Conservation (phyloP, 2,329 filamentous ascomycete species). For the Fusarium phyllophilum region DNA sequence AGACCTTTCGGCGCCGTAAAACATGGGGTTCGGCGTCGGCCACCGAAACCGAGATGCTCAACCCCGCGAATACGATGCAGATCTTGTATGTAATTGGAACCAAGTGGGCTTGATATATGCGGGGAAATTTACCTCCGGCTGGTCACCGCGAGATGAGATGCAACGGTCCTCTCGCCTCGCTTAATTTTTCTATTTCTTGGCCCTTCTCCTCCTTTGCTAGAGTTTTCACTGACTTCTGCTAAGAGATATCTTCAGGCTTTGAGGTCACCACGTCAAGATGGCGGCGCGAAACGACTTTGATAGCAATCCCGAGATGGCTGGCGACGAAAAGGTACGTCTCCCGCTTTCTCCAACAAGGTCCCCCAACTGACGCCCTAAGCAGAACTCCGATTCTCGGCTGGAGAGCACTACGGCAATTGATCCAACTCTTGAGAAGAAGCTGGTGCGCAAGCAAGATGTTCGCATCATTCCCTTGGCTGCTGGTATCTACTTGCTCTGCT, state of each 20-base stretch:
- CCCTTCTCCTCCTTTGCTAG: background rate
- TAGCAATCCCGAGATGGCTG: conserved; percentile 5
- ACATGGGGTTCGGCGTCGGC: conserved; percentile 6
- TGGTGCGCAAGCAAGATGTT: conserved; percentile 32
- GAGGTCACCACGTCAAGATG: background rate
- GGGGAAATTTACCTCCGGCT: conserved; percentile 13
- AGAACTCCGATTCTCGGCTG: conserved; percentile 14
- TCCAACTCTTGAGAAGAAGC: conserved; percentile 7
- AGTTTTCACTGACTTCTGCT: background rate
- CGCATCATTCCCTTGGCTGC: conserved; percentile 40
- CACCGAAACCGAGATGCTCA: conserved; percentile 1
- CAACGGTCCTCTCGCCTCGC: conserved; percentile 13
- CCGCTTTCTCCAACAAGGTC: background rate
- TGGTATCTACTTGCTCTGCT: conserved; percentile 53
- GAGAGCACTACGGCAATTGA: conserved; percentile 13
- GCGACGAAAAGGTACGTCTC: conserved; percentile 21
- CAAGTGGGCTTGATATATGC: conserved; percentile 12
- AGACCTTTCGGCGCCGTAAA: background rate
- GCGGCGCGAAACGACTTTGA: conserved; percentile 9
- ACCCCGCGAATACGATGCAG: conserved; percentile 11
- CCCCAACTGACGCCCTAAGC: conserved; percentile 5
- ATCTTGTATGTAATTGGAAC: conserved; percentile 7
- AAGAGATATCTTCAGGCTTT: too few relatives aligned
- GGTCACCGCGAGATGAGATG: conserved; percentile 10
- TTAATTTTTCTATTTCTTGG: background rate